These are phyloP conservation scores for Heritiera fomes DNA, from an alignment of 345 rosid genomes.

Conservation along the genomic window DNA sequence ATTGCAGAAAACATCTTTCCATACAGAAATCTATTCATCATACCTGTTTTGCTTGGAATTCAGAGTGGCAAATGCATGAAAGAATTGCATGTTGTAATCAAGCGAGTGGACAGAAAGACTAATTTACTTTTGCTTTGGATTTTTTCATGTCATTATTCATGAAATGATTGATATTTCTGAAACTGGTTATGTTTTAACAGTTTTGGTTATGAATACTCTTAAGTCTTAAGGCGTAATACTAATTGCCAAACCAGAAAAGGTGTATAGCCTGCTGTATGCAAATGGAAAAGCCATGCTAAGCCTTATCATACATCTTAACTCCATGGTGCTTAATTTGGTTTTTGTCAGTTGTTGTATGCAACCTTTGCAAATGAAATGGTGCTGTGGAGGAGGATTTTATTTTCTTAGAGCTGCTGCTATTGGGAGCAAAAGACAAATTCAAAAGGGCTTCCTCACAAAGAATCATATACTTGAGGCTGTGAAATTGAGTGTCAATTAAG, in stretches of 20 bases:
- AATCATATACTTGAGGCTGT: background rate
- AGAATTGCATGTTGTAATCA: background rate
- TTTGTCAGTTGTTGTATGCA: background rate
- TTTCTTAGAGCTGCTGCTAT: conserved; percentile 2
- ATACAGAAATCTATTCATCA: background rate
- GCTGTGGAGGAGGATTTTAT: background rate
- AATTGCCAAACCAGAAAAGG: background rate
- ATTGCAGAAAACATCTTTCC: background rate
- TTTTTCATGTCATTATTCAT: background rate
- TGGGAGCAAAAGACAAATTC: background rate
- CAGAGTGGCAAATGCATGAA: background rate
- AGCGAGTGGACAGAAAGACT: background rate
- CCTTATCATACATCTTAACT: background rate
- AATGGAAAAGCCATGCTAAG: background rate
- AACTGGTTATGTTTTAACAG: background rate
- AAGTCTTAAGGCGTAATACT: background rate
- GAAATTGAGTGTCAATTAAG: background rate
- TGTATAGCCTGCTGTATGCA: background rate
- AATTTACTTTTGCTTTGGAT: background rate
- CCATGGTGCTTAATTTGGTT: background rate
- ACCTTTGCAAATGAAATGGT: conserved; percentile 4
- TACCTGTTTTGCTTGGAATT: background rate
- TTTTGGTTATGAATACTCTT: background rate
- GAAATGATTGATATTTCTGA: background rate
- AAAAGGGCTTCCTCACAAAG: background rate